Conservation (phyloP, 2,329 filamentous ascomycete genomes). For the Colletotrichum tropicicola region DNA sequence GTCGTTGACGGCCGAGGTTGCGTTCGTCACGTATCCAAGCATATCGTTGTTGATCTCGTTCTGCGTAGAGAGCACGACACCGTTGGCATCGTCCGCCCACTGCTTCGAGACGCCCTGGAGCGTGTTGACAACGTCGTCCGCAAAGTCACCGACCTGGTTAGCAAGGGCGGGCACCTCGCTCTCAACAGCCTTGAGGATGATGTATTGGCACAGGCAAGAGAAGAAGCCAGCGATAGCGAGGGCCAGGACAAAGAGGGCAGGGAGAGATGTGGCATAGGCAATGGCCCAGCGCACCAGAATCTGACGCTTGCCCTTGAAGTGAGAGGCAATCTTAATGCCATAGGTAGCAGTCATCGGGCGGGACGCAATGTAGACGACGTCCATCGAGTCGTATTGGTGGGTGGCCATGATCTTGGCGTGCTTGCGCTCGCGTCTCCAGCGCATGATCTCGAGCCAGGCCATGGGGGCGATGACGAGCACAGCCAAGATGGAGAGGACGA, state of each 20-base stretch:
- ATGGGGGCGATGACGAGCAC: constrained; percentile 79
- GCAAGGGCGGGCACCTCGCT: constrained; percentile 80
- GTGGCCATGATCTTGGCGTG: constrained; percentile 72
- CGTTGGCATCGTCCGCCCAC: constrained; percentile 83
- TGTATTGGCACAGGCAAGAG: constrained; percentile 82
- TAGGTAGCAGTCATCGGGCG: constrained; percentile 78
- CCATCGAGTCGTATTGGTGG: constrained; percentile 80
- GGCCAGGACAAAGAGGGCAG: constrained; percentile 86
- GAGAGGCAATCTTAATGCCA: constrained; percentile 75
- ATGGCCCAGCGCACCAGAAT: constrained; percentile 83
- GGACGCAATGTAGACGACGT: constrained; percentile 88
- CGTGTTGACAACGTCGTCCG: constrained; percentile 77
- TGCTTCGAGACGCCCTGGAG: constrained; percentile 77
- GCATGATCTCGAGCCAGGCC: constrained; percentile 81
- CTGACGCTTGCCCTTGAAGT: constrained; percentile 72
- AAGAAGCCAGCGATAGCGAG: constrained; percentile 85
- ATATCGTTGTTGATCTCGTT: constrained; percentile 83
- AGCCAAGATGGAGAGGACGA: constrained; percentile 76
- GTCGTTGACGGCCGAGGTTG: constrained; percentile 82
- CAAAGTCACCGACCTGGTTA: constrained; percentile 79
- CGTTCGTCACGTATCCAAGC: constrained; percentile 86
- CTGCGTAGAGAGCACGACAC: constrained; percentile 76
- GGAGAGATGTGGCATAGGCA: constrained; percentile 85
- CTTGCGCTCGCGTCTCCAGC: constrained; percentile 78
- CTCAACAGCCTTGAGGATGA: constrained; percentile 78